A percentile compares a stretch with the other conserved stretches of the same genome.
These are phyloP conservation scores for Xylaria sp. DNA, from an alignment of 2,329 filamentous ascomycete genomes.

Conservation along the genomic window DNA sequence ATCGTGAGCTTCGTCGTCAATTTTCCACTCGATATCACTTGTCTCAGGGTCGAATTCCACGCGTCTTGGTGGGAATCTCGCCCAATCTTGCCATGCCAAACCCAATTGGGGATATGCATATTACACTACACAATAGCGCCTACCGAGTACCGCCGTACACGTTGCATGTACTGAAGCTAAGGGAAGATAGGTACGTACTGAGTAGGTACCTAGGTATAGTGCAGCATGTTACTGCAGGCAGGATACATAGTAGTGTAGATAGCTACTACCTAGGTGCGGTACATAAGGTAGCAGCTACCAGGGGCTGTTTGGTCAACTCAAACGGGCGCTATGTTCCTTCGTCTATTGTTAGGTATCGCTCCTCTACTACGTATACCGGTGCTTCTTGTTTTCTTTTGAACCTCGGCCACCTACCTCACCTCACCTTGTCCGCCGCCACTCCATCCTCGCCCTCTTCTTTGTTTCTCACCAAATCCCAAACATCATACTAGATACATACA, in stretches of 20 bases:
- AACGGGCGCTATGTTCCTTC: constrained; percentile 23
- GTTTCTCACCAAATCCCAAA: constrained; percentile 12
- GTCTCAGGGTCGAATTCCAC: not conserved
- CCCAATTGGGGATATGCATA: constrained; percentile 1
- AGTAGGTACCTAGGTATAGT: too few relatives aligned
- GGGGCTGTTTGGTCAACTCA: constrained; percentile 33
- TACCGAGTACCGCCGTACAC: not conserved
- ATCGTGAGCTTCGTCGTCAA: constrained; percentile 37
- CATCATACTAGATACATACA: constrained; percentile 21
- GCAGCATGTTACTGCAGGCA: too few relatives aligned
- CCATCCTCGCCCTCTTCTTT: constrained; percentile 10
- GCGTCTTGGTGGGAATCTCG: not conserved
- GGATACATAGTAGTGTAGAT: too few relatives aligned
- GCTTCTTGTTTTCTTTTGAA: constrained; percentile 17
- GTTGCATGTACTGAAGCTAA: too few relatives aligned
- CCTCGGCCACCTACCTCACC: constrained; percentile 7
- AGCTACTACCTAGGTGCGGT: not conserved
- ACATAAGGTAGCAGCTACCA: constrained; percentile 1
- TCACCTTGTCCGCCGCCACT: too few relatives aligned
- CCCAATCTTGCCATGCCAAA: constrained; percentile 1
- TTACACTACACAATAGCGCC: not conserved
- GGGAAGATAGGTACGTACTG: not conserved
- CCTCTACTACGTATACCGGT: not conserved
- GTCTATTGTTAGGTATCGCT: not conserved
- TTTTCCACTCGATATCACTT: not conserved